Evolutionary conservation across 192 early-diverging fungal genomes (phyloP).

Genomic region (Backusella westeae): DNA sequence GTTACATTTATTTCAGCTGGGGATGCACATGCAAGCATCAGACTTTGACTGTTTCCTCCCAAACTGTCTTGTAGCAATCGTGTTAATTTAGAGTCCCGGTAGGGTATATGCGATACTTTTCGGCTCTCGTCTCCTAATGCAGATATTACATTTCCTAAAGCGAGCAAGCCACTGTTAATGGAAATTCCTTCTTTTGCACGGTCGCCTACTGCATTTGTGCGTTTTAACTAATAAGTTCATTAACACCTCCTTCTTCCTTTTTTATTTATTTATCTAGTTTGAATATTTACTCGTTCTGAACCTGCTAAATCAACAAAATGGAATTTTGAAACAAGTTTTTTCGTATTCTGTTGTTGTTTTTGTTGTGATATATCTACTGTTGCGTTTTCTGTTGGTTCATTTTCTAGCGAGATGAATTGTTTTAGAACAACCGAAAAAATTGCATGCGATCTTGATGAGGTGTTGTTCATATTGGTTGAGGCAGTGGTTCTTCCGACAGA

Average conservation of each 20-base stretch:
- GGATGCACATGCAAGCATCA: constrained; percentile 93
- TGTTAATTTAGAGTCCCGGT: constrained; percentile 95
- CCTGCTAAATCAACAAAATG: constrained; percentile 99
- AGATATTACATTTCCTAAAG: constrained; percentile 96
- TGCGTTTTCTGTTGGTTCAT: not conserved
- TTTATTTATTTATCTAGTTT: not conserved
- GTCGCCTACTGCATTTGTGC: constrained; percentile 89
- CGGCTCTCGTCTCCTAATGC: constrained; percentile 83
- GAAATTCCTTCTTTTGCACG: constrained; percentile 95
- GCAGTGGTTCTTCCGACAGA: constrained; percentile 69
- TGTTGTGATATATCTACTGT: not conserved
- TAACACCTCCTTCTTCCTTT: not conserved
- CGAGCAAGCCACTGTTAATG: constrained; percentile 93
- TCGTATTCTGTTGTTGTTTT: not conserved
- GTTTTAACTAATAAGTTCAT: constrained; percentile 59
- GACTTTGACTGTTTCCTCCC: constrained; percentile 89
- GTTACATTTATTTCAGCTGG: constrained; percentile 78
- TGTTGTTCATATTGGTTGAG: constrained; percentile 94
- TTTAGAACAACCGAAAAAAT: constrained; percentile 91
- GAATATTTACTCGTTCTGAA: constrained; percentile 70
- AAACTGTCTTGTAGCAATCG: constrained; percentile 94
- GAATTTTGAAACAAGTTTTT: constrained; percentile 65
- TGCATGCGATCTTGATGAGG: constrained; percentile 94
- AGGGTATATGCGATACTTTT: constrained; percentile 78
- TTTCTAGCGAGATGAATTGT: constrained; percentile 54